Evolutionary conservation across 108 stramenopile species (phyloP).

Genomic region (Cyclostephanos tholiformis): DNA sequence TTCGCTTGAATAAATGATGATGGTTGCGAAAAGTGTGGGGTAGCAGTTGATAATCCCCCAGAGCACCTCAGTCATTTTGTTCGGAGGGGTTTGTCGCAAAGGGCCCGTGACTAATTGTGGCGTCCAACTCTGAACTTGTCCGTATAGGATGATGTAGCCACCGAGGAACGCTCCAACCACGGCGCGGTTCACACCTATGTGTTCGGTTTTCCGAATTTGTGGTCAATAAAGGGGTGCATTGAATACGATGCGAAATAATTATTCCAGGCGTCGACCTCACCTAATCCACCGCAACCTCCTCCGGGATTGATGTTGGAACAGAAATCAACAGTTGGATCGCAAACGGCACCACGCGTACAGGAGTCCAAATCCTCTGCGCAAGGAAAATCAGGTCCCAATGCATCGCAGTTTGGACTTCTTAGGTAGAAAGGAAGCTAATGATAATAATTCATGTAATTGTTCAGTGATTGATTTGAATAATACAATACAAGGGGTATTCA

Average conservation of each 20-base stretch:
- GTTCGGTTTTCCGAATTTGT: neutral
- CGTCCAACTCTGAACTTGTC: slow-evolving; percentile 94
- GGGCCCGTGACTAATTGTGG: slow-evolving; percentile 90
- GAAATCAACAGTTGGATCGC: slow-evolving; percentile 47
- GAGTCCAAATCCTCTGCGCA: slow-evolving; percentile 51
- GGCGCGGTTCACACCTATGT: slow-evolving; percentile 61
- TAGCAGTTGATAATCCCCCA: slow-evolving; percentile 85
- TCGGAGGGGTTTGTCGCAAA: slow-evolving; percentile 78
- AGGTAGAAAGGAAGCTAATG: slow-evolving; percentile 84
- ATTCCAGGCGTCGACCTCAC: neutral
- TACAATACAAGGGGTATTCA: neutral
- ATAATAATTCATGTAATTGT: neutral
- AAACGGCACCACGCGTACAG: slow-evolving; percentile 67
- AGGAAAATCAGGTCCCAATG: slow-evolving; percentile 59
- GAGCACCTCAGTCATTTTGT: slow-evolving; percentile 85
- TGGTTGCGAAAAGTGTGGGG: slow-evolving; percentile 65
- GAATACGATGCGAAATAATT: neutral
- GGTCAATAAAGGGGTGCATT: neutral
- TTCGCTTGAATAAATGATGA: slow-evolving; percentile 58
- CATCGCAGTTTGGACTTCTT: slow-evolving; percentile 76
- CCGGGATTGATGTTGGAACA: slow-evolving; percentile 75
- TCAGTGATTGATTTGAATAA: neutral
- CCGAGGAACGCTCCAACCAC: slow-evolving; percentile 91
- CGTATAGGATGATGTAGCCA: slow-evolving; percentile 94
- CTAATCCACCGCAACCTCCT: slow-evolving; percentile 81